Percentiles rank a stretch among this genome's conserved stretches.
These are phyloP conservation scores for Nicotiana tabacum DNA, from an alignment of 257 asterid species.

Conservation along the genomic window DNA sequence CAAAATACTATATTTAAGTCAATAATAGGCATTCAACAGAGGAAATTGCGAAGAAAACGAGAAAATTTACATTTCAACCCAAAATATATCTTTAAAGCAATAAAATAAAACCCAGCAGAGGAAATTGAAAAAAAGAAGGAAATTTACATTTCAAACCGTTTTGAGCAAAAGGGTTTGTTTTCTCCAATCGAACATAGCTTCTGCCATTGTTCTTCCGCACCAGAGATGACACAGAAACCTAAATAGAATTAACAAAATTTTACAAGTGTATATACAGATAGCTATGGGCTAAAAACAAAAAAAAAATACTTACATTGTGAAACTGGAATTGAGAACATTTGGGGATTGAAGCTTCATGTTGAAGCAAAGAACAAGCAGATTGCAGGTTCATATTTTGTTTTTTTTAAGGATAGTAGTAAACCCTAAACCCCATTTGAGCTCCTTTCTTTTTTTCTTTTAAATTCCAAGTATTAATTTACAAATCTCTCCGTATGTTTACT, in stretches of 20 bases:
- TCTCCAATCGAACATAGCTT: conserved; percentile 16
- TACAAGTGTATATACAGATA: neutral
- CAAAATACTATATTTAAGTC: neutral
- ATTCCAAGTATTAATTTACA: neutral
- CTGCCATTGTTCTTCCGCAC: conserved; percentile 17
- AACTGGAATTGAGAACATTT: conserved; percentile 26
- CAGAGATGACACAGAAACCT: conserved; percentile 27
- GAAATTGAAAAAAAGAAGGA: neutral
- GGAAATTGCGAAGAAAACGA: neutral
- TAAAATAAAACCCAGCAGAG: neutral
- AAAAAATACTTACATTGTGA: conserved; percentile 34
- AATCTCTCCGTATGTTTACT: neutral
- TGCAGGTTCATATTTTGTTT: conserved; percentile 40
- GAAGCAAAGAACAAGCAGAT: conserved; percentile 37
- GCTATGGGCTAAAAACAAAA: neutral
- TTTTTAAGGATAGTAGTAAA: conserved; percentile 8
- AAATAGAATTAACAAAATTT: neutral
- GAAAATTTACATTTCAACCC: neutral
- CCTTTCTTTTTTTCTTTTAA: neutral
- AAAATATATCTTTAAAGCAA: neutral
- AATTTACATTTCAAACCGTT: conserved; percentile 38
- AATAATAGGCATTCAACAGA: neutral
- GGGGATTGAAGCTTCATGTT: conserved; percentile 27
- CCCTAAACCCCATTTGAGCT: conserved; percentile 19
- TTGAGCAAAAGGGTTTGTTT: conserved; percentile 26